Conservation (phyloP, 2,329 filamentous ascomycete genomes). For the Pleoardoris graminearum region DNA sequence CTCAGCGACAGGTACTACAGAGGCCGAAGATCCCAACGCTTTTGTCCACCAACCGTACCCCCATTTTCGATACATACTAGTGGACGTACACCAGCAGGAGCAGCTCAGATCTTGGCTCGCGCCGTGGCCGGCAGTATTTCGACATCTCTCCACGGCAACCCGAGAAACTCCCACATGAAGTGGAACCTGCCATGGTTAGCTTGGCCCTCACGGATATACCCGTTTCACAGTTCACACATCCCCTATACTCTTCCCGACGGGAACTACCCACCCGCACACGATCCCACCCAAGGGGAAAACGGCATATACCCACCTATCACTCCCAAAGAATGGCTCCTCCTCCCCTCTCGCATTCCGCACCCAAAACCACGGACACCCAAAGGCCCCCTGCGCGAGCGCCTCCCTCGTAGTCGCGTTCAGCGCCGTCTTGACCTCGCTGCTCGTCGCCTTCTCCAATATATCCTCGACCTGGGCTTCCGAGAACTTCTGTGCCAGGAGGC, state of each 20-base stretch:
- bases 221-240: no score
- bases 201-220: neutral
- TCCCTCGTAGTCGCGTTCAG: slow-evolving; percentile 63
- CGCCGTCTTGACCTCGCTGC: slow-evolving; percentile 56
- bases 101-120: slow-evolving; percentile 39
- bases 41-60: no score
- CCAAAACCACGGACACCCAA: slow-evolving; percentile 77
- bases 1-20: no score
- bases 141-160: slow-evolving; percentile 62
- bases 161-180: slow-evolving; percentile 69
- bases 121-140: slow-evolving; percentile 45
- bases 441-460: slow-evolving; percentile 59
- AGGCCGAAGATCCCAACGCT: no score
- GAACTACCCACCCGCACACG: slow-evolving; percentile 7
- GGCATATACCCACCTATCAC: slow-evolving; percentile 64
- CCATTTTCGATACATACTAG: no score
- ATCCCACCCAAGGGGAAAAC: neutral
- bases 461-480: slow-evolving; percentile 54
- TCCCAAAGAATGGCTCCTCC: slow-evolving; percentile 74
- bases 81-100: no score
- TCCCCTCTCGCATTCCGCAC: slow-evolving; percentile 62
- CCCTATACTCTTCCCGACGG: no score
- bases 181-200: slow-evolving; percentile 57
- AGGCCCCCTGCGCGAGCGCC: slow-evolving; percentile 68
- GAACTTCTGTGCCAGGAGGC: slow-evolving; percentile 54